These are phyloP conservation scores for Liriodendron chinense DNA, from an alignment of 164 flowering plant species.

Conservation along the genomic window DNA sequence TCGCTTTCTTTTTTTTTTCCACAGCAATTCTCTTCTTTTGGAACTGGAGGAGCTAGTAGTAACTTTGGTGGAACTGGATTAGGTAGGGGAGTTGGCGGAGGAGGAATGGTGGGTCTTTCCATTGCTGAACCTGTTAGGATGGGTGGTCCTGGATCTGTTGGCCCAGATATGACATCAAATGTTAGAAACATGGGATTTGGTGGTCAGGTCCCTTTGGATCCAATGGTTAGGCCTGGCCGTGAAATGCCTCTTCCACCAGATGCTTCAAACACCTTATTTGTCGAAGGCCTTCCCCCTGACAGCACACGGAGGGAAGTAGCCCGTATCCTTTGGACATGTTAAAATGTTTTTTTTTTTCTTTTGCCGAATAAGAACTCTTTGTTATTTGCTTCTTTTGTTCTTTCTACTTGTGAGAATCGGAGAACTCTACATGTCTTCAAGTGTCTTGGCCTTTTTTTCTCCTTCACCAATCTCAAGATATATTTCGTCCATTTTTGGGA, in stretches of 20 bases:
- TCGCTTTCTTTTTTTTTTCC: neutral
- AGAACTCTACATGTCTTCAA: neutral
- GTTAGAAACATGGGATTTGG: slow-evolving; percentile 35
- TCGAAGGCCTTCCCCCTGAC: slow-evolving; percentile 73
- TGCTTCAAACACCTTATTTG: slow-evolving; percentile 67
- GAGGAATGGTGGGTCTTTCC: slow-evolving; percentile 31
- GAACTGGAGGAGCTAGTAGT: slow-evolving; percentile 42
- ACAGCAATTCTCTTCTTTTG: slow-evolving; percentile 48
- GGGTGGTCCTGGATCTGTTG: slow-evolving; percentile 32
- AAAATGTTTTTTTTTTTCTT: too few species aligned
- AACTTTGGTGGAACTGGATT: slow-evolving; percentile 16
- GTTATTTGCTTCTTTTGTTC: neutral
- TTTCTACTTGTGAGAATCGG: neutral
- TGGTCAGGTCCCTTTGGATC: slow-evolving; percentile 33
- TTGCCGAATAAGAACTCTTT: neutral
- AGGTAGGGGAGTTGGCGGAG: slow-evolving; percentile 35
- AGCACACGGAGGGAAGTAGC: slow-evolving; percentile 64
- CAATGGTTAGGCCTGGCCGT: slow-evolving; percentile 36
- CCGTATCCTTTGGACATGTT: slow-evolving; percentile 56
- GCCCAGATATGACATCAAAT: slow-evolving; percentile 38
- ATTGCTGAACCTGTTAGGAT: slow-evolving; percentile 31
- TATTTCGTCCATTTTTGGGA: slow-evolving; percentile 80
- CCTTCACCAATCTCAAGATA: slow-evolving; percentile 44
- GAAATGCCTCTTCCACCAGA: slow-evolving; percentile 67
- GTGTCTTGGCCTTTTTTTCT: neutral